A percentile compares a stretch with the other conserved stretches of the same genome.
These are phyloP conservation scores for Tubosaeta sp. DNA, from an alignment of 768 basidiomycete species.

Conservation along the genomic window DNA sequence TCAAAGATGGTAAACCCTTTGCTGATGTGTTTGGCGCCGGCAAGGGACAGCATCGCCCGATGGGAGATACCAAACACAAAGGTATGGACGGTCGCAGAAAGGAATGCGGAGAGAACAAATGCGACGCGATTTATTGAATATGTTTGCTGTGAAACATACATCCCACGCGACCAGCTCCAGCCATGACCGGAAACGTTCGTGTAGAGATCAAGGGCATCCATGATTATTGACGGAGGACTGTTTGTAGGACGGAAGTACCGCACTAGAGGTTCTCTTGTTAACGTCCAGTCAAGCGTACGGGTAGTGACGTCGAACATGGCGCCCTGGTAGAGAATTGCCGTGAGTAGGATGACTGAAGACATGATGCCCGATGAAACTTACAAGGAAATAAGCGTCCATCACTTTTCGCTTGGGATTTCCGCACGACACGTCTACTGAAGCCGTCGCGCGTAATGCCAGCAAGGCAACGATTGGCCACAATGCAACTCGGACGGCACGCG, in stretches of 20 bases:
- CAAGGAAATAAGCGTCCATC: slow-evolving; percentile 9
- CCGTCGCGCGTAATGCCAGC: slow-evolving; percentile 37
- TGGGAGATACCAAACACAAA: slow-evolving; percentile 45
- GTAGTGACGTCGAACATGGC: too few relatives aligned
- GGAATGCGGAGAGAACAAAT: slow-evolving; percentile 36
- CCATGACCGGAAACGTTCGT: slow-evolving; percentile 53
- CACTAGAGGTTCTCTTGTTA: slow-evolving; percentile 10
- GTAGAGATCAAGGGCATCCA: slow-evolving; percentile 47
- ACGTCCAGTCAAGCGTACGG: slow-evolving; percentile 18
- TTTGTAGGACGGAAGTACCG: slow-evolving; percentile 10
- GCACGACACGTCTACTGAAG: slow-evolving; percentile 10
- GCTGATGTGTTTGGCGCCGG: slow-evolving; percentile 21
- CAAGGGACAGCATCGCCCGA: slow-evolving; percentile 42
- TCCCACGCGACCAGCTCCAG: slow-evolving; percentile 52
- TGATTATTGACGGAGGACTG: not conserved
- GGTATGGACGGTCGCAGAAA: slow-evolving; percentile 32
- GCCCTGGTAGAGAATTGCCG: too few relatives aligned
- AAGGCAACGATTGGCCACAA: slow-evolving; percentile 45
- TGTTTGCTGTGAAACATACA: slow-evolving; percentile 32
- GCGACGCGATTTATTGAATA: slow-evolving; percentile 35
- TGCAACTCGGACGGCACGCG: slow-evolving; percentile 40
- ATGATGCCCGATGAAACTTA: too few relatives aligned
- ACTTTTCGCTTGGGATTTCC: not conserved
- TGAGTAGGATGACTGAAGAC: too few relatives aligned
- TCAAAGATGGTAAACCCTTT: slow-evolving; percentile 30